Conservation (phyloP, 345 rosid species). For the Gossypium stocksii region DNA sequence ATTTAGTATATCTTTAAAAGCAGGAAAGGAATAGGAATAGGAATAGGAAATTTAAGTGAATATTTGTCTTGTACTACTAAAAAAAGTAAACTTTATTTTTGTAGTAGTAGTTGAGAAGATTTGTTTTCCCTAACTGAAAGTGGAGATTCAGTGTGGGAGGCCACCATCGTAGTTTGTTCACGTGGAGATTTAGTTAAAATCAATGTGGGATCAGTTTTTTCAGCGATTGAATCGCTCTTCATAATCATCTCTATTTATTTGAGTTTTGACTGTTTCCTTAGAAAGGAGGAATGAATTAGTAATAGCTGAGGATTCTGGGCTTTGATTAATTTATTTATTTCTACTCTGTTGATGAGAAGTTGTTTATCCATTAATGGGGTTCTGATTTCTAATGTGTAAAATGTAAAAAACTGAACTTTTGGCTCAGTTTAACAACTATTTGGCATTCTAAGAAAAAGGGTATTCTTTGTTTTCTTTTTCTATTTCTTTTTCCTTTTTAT, state of each 20-base stretch:
- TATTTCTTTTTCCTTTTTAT: not conserved
- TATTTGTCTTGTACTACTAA: no score
- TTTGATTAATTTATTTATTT: not conserved
- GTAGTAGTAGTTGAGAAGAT: no score
- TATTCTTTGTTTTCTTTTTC: not conserved
- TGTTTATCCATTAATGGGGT: not conserved
- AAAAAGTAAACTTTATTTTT: no score
- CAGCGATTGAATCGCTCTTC: not conserved
- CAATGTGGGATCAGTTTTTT: not conserved
- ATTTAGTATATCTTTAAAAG: not conserved
- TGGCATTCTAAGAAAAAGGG: not conserved
- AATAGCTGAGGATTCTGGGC: not conserved
- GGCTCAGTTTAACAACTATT: not conserved
- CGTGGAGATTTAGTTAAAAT: not conserved
- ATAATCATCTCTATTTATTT: not conserved
- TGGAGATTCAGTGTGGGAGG: no score
- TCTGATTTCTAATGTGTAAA: not conserved
- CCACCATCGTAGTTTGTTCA: no score
- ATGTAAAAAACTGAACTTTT: not conserved
- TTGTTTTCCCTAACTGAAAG: no score
- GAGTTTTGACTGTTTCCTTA: not conserved
- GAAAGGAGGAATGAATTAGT: not conserved
- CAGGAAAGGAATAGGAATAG: not conserved
- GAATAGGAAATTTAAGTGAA: no score
- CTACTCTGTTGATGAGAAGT: no score